Evolutionary conservation across 2,329 filamentous ascomycete genomes (phyloP).

Genomic region (Beauveria medogensis): DNA sequence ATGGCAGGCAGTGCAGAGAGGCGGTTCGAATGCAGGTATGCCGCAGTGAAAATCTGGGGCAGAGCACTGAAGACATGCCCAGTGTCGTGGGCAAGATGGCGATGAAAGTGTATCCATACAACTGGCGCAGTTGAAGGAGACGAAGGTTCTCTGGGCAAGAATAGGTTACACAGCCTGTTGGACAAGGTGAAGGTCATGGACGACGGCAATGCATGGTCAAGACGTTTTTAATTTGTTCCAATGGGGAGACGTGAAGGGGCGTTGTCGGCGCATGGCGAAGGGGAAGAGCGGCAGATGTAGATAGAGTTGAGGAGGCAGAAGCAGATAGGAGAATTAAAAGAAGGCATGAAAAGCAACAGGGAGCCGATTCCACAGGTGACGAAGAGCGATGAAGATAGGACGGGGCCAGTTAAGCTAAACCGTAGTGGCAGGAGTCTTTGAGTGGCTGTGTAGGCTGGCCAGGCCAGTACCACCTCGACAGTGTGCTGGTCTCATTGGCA

Average conservation of each 20-base stretch:
- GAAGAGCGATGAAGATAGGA: background rate
- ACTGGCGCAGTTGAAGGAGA: background rate
- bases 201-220: background rate
- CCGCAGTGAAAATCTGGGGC: background rate
- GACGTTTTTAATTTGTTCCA: background rate
- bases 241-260: background rate
- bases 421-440: background rate
- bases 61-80: background rate
- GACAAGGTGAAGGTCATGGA: conserved; percentile 4
- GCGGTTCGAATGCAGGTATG: background rate
- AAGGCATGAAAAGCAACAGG: background rate
- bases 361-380: background rate
- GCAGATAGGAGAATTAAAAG: conserved; percentile 3
- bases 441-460: background rate
- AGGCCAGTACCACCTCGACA: background rate
- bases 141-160: background rate
- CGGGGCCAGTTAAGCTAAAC: background rate
- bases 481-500: background rate
- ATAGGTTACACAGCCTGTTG: background rate
- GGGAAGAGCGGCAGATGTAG: conserved; percentile 1
- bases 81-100: background rate
- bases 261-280: background rate
- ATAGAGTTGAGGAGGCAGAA: background rate
- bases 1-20: background rate
- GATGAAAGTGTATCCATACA: background rate